A percentile compares a stretch with the other conserved stretches of the same genome.
Evolutionary conservation across 441 rosid species (phyloP).

Genomic region (Eugenia klotzschiana): DNA sequence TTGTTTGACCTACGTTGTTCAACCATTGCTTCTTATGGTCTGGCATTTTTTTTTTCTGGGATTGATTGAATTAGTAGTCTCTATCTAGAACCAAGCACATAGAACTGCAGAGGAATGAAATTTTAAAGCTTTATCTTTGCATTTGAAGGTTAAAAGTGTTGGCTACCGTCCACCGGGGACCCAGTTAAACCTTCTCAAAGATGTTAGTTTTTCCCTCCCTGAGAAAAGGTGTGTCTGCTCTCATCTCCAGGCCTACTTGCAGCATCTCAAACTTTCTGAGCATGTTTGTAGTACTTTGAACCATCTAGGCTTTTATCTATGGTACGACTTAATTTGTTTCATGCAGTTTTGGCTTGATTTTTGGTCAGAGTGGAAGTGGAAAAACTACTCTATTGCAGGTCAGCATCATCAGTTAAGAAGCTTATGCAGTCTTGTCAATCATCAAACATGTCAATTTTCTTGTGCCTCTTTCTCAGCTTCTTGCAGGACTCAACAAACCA

Average conservation of each 20-base stretch:
- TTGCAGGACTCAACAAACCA: constrained; percentile 74
- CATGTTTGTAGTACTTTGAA: neutral
- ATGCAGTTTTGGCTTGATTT: constrained; percentile 81
- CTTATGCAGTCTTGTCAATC: neutral
- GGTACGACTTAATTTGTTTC: neutral
- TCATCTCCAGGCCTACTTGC: neutral
- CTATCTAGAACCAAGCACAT: neutral
- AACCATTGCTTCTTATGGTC: neutral
- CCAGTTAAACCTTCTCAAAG: constrained; percentile 52
- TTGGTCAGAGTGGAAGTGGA: constrained; percentile 94
- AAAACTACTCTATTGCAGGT: constrained; percentile 94
- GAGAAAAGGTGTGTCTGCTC: constrained; percentile 41
- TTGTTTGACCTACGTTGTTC: neutral
- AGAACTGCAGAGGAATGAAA: neutral
- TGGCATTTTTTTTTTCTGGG: neutral
- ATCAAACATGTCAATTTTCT: neutral
- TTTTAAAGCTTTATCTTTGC: neutral
- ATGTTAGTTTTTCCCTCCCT: constrained; percentile 58
- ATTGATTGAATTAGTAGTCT: neutral
- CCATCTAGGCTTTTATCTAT: neutral
- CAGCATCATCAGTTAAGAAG: neutral
- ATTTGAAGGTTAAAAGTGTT: constrained; percentile 43
- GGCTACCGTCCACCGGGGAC: constrained; percentile 72
- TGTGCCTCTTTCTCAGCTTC: constrained; percentile 39
- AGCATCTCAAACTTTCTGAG: neutral